These are phyloP conservation scores for Penstemon eatonii DNA, from an alignment of 257 asterid genomes.

Conservation along the genomic window DNA sequence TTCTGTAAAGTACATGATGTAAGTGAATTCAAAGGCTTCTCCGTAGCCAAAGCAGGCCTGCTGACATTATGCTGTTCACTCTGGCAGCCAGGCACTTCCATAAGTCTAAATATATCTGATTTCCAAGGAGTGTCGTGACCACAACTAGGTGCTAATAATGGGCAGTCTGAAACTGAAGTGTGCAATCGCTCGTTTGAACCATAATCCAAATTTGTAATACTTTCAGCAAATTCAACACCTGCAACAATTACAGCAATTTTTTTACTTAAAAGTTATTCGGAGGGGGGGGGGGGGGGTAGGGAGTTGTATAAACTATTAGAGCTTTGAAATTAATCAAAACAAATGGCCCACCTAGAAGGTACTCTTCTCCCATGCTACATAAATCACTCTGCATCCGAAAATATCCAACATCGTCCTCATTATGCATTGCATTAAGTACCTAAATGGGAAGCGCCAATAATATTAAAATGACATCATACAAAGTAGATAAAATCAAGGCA, in stretches of 20 bases:
- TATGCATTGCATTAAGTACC: constrained; percentile 56
- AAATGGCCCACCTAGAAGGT: constrained; percentile 62
- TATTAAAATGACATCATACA: constrained; percentile 12
- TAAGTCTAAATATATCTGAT: constrained; percentile 48
- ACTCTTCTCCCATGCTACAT: constrained; percentile 73
- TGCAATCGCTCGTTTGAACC: constrained; percentile 60
- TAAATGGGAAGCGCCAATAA: constrained; percentile 32
- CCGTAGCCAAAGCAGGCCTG: constrained; percentile 40
- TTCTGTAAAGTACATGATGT: constrained; percentile 45
- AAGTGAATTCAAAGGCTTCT: constrained; percentile 45
- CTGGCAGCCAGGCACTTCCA: constrained; percentile 44
- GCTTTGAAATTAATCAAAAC: not conserved
- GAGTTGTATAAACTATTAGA: not conserved
- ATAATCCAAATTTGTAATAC: constrained; percentile 59
- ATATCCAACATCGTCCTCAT: constrained; percentile 54
- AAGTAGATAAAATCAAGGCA: not conserved
- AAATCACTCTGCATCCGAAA: constrained; percentile 55
- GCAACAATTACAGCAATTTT: constrained; percentile 25
- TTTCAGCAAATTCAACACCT: constrained; percentile 79
- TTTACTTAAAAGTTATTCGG: not conserved
- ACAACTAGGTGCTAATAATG: constrained; percentile 39
- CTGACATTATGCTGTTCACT: constrained; percentile 35
- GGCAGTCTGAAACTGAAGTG: constrained; percentile 48
- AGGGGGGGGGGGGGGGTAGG: not conserved
- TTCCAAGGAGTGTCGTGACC: constrained; percentile 49